Evolutionary conservation across 2,329 filamentous ascomycete genomes (phyloP).

Genomic region (Ascochyta clinopodiicola): DNA sequence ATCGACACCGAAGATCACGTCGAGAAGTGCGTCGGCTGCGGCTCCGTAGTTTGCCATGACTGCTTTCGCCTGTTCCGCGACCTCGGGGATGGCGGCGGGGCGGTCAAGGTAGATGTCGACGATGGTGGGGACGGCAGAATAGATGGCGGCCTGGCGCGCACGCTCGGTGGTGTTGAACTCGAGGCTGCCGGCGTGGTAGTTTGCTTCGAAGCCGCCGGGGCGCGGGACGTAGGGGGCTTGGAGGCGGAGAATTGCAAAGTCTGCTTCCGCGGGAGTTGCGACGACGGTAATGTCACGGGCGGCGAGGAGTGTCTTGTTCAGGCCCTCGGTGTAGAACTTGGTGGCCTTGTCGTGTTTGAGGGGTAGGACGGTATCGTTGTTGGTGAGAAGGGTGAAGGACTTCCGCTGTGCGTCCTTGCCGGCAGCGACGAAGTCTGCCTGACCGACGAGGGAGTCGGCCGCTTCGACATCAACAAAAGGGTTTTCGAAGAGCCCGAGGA

Average conservation of each 20-base stretch:
- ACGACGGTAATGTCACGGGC: conserved; percentile 45
- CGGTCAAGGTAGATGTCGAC: conserved; percentile 56
- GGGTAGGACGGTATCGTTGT: conserved; percentile 42
- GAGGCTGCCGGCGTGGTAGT: conserved; percentile 51
- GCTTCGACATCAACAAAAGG: conserved; percentile 57
- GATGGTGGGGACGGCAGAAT: conserved; percentile 48
- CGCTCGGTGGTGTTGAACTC: conserved; percentile 52
- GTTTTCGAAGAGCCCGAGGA: conserved; percentile 60
- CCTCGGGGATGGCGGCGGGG: conserved; percentile 53
- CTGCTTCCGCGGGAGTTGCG: conserved; percentile 47
- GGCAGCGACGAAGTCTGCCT: conserved; percentile 51
- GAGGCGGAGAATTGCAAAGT: conserved; percentile 52
- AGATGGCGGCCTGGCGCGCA: conserved; percentile 50
- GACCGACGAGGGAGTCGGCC: conserved; percentile 53
- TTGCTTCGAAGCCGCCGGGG: conserved; percentile 51
- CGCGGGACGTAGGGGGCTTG: conserved; percentile 51
- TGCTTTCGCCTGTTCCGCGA: conserved; percentile 49
- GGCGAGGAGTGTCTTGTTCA: conserved; percentile 43
- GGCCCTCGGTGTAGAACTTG: conserved; percentile 48
- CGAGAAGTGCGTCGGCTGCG: conserved; percentile 52
- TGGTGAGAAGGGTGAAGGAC: conserved; percentile 48
- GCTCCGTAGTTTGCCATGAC: conserved; percentile 53
- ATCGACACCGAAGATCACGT: conserved; percentile 51
- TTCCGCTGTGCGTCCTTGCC: conserved; percentile 49
- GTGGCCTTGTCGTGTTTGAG: conserved; percentile 24